Percentiles rank a stretch among this genome's conserved stretches.
Conservation (phyloP, 805 yeast genomes). For the Priceomyces medius region DNA sequence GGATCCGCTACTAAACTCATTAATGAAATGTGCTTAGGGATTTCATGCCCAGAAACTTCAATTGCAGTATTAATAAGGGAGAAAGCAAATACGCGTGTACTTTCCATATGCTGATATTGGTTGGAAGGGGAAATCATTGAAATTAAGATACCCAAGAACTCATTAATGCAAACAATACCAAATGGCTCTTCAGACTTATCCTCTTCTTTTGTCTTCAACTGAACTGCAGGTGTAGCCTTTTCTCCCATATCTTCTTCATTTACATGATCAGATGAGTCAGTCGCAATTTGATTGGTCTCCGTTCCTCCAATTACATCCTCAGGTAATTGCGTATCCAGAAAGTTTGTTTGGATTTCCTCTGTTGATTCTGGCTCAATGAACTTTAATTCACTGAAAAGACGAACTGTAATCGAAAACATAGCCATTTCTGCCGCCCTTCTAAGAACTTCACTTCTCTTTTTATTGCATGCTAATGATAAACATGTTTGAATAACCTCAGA, state of each 20-base stretch:
- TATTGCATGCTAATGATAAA: slow-evolving; percentile 86
- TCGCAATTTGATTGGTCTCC: slow-evolving; percentile 9
- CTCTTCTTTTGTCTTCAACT: not conserved
- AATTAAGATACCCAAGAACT: slow-evolving; percentile 70
- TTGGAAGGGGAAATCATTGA: slow-evolving; percentile 81
- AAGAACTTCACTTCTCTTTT: slow-evolving; percentile 84
- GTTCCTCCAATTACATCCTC: slow-evolving; percentile 60
- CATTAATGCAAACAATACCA: slow-evolving; percentile 74
- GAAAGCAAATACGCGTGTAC: slow-evolving; percentile 80
- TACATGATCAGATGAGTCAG: not conserved
- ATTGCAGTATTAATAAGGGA: slow-evolving; percentile 73
- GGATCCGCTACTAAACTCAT: slow-evolving; percentile 72
- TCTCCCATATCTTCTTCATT: slow-evolving; percentile 3
- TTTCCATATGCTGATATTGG: slow-evolving; percentile 81
- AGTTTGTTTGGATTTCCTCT: slow-evolving; percentile 49
- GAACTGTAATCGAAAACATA: slow-evolving; percentile 64
- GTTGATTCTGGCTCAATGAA: slow-evolving; percentile 47
- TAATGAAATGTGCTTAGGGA: slow-evolving; percentile 60
- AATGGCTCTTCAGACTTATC: slow-evolving; percentile 45
- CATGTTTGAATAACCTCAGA: slow-evolving; percentile 91
- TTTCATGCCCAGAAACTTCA: slow-evolving; percentile 71
- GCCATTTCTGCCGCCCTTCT: slow-evolving; percentile 87
- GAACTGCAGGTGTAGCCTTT: slow-evolving; percentile 1
- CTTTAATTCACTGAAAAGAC: slow-evolving; percentile 61
- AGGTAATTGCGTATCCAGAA: slow-evolving; percentile 49